Conservation (phyloP, 1,284 basidiomycete genomes). For the Anthracocystis panici-leucophaei region DNA sequence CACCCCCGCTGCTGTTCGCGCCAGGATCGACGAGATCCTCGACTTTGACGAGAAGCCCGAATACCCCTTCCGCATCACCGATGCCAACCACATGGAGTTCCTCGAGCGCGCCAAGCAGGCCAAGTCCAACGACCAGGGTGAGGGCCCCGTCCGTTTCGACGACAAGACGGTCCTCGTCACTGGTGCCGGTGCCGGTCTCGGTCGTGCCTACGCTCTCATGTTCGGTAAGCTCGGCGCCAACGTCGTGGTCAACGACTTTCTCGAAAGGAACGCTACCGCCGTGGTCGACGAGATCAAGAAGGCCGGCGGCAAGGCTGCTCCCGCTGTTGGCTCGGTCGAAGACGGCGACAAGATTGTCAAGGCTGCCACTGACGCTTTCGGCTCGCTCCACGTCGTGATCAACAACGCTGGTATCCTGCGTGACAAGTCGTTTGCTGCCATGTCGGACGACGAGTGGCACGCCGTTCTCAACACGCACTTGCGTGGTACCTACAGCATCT, state of each 20-base stretch:
- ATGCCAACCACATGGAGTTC: conserved; percentile 74
- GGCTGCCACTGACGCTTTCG: conserved; percentile 86
- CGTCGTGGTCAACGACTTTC: conserved; percentile 96
- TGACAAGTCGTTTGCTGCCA: conserved; percentile 84
- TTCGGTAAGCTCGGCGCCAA: conserved; percentile 92
- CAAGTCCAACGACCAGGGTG: conserved; percentile 79
- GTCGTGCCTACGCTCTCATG: conserved; percentile 90
- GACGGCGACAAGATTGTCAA: conserved; percentile 90
- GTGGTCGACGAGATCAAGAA: conserved; percentile 89
- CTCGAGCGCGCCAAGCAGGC: conserved; percentile 79
- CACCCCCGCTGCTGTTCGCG: conserved; percentile 85
- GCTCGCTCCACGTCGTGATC: conserved; percentile 85
- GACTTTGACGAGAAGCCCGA: conserved; percentile 81
- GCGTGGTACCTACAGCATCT: conserved; percentile 74
- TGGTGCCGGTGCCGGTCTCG: conserved; percentile 77
- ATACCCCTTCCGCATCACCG: conserved; percentile 79
- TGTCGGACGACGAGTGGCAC: conserved; percentile 96
- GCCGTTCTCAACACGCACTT: conserved; percentile 89
- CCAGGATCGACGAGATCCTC: conserved; percentile 75
- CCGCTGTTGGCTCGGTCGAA: conserved; percentile 86
- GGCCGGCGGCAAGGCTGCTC: conserved; percentile 87
- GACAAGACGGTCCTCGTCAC: conserved; percentile 94
- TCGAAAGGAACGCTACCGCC: conserved; percentile 81
- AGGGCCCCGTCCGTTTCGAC: conserved; percentile 81
- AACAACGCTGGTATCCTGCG: conserved; percentile 96